Percentiles rank a stretch among this genome's conserved stretches.
phyloP scores from a whole-genome alignment of 2,329 filamentous ascomycete species.

The Penicillium sp. region DNA sequence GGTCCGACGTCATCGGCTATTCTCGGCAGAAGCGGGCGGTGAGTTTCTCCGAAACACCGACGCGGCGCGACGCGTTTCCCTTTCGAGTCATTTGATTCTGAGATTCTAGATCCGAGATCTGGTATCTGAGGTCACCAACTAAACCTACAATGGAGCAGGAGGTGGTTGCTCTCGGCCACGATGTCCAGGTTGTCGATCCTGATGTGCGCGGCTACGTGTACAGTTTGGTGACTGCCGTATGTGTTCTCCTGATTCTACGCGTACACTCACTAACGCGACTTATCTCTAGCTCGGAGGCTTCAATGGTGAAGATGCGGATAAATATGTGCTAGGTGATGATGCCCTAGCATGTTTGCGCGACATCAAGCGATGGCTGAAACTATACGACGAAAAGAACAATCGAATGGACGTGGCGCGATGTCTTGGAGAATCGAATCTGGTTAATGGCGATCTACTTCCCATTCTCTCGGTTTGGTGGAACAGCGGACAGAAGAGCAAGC shows the following conservation, averaged over 20 bases:
- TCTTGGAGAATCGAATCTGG: constrained; percentile 85
- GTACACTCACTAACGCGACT: constrained; percentile 13
- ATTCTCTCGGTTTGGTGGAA: constrained; percentile 83
- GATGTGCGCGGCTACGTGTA: constrained; percentile 92
- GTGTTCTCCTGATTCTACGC: constrained; percentile 37
- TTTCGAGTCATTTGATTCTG: constrained; percentile 14
- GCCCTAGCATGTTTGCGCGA: constrained; percentile 89
- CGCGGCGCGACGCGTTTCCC: constrained; percentile 25
- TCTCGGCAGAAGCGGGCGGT: constrained; percentile 19
- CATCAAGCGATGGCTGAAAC: constrained; percentile 89
- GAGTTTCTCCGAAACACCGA: constrained; percentile 23
- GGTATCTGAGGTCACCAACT: neutral
- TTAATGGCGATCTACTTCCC: constrained; percentile 83
- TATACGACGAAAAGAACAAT: constrained; percentile 91
- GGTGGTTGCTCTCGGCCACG: constrained; percentile 41
- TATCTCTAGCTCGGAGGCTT: constrained; percentile 72
- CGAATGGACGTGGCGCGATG: constrained; percentile 93
- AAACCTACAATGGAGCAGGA: constrained; percentile 42
- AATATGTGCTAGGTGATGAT: constrained; percentile 89
- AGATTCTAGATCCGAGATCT: neutral
- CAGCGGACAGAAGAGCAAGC: constrained; percentile 66
- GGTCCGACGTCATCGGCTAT: constrained; percentile 26
- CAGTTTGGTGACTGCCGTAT: constrained; percentile 87
- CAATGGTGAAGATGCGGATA: constrained; percentile 73
- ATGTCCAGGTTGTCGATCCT: constrained; percentile 69